Percentiles rank a stretch among this genome's conserved stretches.
Conservation (phyloP, 2,329 filamentous ascomycete species). For the Hypoxylon sp. region DNA sequence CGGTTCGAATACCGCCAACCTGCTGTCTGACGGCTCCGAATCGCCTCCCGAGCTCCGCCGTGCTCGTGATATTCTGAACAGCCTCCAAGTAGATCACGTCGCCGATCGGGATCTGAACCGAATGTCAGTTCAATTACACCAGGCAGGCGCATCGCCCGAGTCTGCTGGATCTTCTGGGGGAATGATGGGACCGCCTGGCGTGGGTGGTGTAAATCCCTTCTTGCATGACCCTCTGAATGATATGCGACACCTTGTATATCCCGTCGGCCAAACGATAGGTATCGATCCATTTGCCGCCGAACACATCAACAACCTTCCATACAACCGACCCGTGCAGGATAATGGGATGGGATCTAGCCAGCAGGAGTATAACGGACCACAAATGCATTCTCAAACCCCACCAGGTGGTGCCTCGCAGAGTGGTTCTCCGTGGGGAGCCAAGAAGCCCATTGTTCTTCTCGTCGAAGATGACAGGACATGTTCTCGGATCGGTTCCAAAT, state of each 20-base stretch:
- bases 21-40: conserved; percentile 57
- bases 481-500: conserved; percentile 73
- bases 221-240: conserved; percentile 65
- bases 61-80: conserved; percentile 64
- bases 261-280: conserved; percentile 87
- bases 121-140: conserved; percentile 61
- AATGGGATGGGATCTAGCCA: conserved; percentile 53
- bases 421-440: conserved; percentile 64
- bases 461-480: conserved; percentile 84
- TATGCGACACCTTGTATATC: conserved; percentile 79
- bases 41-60: conserved; percentile 61
- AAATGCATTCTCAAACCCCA: conserved; percentile 48
- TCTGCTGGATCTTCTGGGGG: conserved; percentile 57
- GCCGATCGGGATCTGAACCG: conserved; percentile 65
- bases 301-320: conserved; percentile 93
- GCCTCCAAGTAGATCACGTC: conserved; percentile 60
- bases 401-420: conserved; percentile 42
- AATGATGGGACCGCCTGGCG: conserved; percentile 66
- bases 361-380: conserved; percentile 49
- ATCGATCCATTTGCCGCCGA: conserved; percentile 96
- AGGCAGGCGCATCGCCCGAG: conserved; percentile 61
- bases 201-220: conserved; percentile 52
- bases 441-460: conserved; percentile 82
- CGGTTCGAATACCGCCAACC: conserved; percentile 50
- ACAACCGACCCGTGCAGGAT: conserved; percentile 73